Evolutionary conservation across 305 asterid genomes (phyloP).

Genomic region (Solanum chacoense): DNA sequence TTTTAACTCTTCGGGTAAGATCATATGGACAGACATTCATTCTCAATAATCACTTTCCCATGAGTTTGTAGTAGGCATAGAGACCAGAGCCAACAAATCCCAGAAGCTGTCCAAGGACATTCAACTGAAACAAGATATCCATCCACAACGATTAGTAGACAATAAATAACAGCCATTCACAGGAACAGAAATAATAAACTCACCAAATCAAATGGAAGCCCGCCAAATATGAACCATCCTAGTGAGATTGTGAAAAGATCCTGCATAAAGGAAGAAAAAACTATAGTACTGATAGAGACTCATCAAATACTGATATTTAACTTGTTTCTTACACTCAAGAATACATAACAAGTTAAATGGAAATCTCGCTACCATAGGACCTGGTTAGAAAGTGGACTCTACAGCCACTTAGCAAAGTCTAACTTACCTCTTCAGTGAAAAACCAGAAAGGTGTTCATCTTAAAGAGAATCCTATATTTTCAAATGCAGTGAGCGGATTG

Average conservation of each 20-base stretch:
- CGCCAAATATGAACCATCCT: constrained; percentile 85
- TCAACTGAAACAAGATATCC: constrained; percentile 44
- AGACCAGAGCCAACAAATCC: constrained; percentile 79
- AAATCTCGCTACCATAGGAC: background rate
- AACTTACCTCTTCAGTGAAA: background rate
- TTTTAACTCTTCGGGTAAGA: background rate
- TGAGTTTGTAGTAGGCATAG: constrained; percentile 68
- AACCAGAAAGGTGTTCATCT: background rate
- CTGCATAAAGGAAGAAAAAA: constrained; percentile 18
- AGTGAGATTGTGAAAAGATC: constrained; percentile 69
- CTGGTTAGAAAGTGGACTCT: background rate
- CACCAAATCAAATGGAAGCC: constrained; percentile 82
- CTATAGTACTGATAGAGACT: background rate
- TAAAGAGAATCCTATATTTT: background rate
- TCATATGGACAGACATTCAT: background rate
- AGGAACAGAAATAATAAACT: constrained; percentile 15
- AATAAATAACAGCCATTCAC: background rate
- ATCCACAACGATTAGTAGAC: background rate
- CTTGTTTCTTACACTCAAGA: background rate
- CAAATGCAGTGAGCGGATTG: background rate
- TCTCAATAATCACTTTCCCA: constrained; percentile 38
- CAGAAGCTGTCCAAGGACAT: constrained; percentile 63
- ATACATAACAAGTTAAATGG: background rate
- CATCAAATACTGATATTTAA: background rate
- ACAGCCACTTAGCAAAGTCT: background rate